Base-by-base conservation (phyloP, 2,329 filamentous ascomycete genomes). In the Dactylellina parvicollis region DNA sequence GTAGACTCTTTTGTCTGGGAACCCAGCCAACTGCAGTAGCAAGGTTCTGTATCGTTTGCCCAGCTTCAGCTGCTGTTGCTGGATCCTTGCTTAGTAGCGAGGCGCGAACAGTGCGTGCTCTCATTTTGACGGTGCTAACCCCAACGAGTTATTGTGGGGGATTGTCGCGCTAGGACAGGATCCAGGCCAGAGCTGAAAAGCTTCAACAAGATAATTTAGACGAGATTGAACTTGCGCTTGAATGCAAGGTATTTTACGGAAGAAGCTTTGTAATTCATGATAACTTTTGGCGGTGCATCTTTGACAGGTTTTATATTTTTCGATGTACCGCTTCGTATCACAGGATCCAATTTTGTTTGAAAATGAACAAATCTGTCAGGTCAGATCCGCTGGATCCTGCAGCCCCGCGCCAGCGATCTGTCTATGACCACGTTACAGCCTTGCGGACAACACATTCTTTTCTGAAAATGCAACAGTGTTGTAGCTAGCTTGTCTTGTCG, bases 51-150 rank as follows among this genome's bases (percentile, higher is more conserved):
- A 69, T 69, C 4, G 36, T 30, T 12, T 69, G 55, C 14, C 22
- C 55, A 8, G 64, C 64, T 60, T 69, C 46, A 18, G 54, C 46
- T 14, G 64, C 46, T 22, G 64, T 69, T 26, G 55, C 18, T 61
- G 64, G 64, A 69, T 69, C 64, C 64, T 69, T 69, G 55, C 46
- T 42, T 30, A 60, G 55, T 14, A 46, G 24, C 4, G 46, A 40
- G 2, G 30, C 28, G 32, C 38, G 56, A 14, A 34, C 14, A 10
- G 44, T 36, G 16, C 64, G 64, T 22, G 42, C 18, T 50, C 42
- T 30, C 61, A 57, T 66, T 1, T 8, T 56, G 22, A 52, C 28
- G 28, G 40, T 20, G 20, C 16, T 3, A 36, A 7, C 47, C 26
- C 47, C 26, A 20, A 44, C 3, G 22, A 20, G 2, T 30, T 26